Evolutionary conservation across 2,329 filamentous ascomycete species (phyloP).

Genomic region (Ascochyta koolunga): DNA sequence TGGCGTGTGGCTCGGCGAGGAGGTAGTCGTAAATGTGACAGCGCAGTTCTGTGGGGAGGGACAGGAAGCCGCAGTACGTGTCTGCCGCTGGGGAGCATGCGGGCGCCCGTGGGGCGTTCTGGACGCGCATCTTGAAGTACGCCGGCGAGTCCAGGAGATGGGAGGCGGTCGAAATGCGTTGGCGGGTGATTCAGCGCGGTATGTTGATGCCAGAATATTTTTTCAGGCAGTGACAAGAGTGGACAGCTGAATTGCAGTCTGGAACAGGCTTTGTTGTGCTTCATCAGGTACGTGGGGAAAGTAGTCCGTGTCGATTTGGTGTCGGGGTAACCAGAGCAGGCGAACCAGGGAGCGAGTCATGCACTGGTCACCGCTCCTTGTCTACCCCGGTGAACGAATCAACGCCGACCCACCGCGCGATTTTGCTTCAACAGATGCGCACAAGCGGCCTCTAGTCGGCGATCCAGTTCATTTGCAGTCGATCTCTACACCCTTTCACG

Average conservation of each 20-base stretch:
- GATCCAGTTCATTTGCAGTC: slow-evolving; percentile 16
- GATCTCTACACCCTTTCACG: slow-evolving; percentile 1
- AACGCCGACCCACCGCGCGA: background rate
- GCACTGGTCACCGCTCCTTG: slow-evolving; percentile 4
- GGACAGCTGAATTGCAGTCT: slow-evolving; percentile 17
- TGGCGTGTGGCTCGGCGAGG: slow-evolving; percentile 41
- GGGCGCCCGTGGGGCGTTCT: slow-evolving; percentile 12
- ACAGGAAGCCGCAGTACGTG: slow-evolving; percentile 24
- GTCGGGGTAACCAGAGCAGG: slow-evolving; percentile 3
- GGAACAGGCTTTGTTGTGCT: slow-evolving; percentile 17
- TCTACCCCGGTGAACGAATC: slow-evolving; percentile 3
- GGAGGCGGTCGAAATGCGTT: slow-evolving; percentile 4
- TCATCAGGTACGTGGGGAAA: background rate
- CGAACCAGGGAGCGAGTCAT: slow-evolving; percentile 5
- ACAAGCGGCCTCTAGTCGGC: slow-evolving; percentile 12
- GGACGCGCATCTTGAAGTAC: slow-evolving; percentile 9
- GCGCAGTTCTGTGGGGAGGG: slow-evolving; percentile 49
- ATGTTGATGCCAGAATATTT: background rate
- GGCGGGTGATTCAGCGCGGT: background rate
- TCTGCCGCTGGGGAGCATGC: background rate
- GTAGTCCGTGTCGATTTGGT: slow-evolving; percentile 4
- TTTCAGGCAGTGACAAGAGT: slow-evolving; percentile 1
- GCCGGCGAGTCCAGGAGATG: background rate
- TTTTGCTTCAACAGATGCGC: slow-evolving; percentile 12
- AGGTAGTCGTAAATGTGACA: slow-evolving; percentile 52